A percentile compares a stretch with the other conserved stretches of the same genome.
Conservation (phyloP, 305 asterid species). For the Nicotiana rustica region DNA sequence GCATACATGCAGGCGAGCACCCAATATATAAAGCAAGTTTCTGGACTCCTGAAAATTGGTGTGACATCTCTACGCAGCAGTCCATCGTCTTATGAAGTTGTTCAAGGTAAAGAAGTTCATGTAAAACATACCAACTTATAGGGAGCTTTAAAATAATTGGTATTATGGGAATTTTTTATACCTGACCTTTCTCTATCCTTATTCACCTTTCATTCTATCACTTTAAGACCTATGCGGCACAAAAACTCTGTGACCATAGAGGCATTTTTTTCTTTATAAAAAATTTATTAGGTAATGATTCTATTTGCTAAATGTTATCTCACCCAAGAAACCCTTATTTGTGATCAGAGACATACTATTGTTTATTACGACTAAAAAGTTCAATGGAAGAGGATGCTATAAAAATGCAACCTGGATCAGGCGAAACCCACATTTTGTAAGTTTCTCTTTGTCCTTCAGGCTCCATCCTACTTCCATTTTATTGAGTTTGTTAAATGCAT, state of each 20-base stretch:
- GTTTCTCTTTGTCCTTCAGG: background rate
- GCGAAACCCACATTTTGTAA: slow-evolving; percentile 53
- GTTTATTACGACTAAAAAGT: slow-evolving; percentile 58
- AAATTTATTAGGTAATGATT: slow-evolving; percentile 4
- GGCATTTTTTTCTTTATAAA: background rate
- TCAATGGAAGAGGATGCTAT: slow-evolving; percentile 58
- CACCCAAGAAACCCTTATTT: slow-evolving; percentile 34
- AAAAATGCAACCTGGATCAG: slow-evolving; percentile 62
- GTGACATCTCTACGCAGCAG: slow-evolving; percentile 58
- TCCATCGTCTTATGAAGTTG: slow-evolving; percentile 53
- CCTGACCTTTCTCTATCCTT: background rate
- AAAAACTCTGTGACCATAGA: background rate
- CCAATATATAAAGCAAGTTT: slow-evolving; percentile 60
- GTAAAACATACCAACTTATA: background rate
- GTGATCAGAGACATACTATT: slow-evolving; percentile 53
- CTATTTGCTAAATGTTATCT: slow-evolving; percentile 32
- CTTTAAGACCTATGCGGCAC: background rate
- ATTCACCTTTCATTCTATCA: background rate
- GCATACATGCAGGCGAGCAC: slow-evolving; percentile 59
- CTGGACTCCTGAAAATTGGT: slow-evolving; percentile 64
- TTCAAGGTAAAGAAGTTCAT: slow-evolving; percentile 47
- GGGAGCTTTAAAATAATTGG: background rate
- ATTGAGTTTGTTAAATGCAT: background rate
- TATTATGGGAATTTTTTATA: background rate
- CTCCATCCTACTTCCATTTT: slow-evolving; percentile 4